Conservation (phyloP, 176 grass and related monocot genomes). For the Puccinellia tenuiflora region DNA sequence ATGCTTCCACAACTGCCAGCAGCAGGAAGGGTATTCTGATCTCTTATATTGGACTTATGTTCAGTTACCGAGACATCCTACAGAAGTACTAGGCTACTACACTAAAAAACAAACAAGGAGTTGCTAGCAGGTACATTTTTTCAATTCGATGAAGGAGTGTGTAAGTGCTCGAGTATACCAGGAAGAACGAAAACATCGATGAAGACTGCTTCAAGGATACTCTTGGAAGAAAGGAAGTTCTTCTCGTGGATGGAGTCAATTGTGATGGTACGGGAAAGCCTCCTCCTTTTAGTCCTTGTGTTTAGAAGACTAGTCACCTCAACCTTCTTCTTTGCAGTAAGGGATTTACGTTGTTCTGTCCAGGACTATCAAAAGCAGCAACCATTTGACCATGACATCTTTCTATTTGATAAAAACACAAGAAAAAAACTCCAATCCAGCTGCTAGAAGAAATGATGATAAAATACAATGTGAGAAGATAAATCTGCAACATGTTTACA, state of each 20-base stretch:
- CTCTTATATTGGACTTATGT: neutral
- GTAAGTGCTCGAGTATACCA: slow-evolving; percentile 31
- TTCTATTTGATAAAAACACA: too few species aligned
- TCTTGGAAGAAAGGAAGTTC: slow-evolving; percentile 72
- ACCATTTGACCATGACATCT: too few species aligned
- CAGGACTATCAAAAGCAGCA: slow-evolving; percentile 57
- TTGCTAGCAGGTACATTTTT: neutral
- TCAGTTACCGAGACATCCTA: neutral
- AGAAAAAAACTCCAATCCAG: too few species aligned
- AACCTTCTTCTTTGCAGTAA: slow-evolving; percentile 61
- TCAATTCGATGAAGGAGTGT: neutral
- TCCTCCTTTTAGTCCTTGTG: slow-evolving; percentile 53
- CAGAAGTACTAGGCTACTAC: neutral
- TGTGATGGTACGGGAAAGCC: slow-evolving; percentile 57
- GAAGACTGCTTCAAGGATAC: slow-evolving; percentile 69
- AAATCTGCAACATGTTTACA: neutral
- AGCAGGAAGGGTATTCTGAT: neutral
- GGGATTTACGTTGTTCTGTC: slow-evolving; percentile 70
- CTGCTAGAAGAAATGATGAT: too few species aligned
- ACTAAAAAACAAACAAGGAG: neutral
- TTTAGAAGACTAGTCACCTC: slow-evolving; percentile 57
- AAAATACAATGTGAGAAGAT: neutral
- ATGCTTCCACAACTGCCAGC: too few species aligned
- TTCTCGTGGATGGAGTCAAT: slow-evolving; percentile 87
- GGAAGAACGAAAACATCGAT: slow-evolving; percentile 72